Conservation (phyloP, 163 green algal species). For the Chlorella variabilis region DNA sequence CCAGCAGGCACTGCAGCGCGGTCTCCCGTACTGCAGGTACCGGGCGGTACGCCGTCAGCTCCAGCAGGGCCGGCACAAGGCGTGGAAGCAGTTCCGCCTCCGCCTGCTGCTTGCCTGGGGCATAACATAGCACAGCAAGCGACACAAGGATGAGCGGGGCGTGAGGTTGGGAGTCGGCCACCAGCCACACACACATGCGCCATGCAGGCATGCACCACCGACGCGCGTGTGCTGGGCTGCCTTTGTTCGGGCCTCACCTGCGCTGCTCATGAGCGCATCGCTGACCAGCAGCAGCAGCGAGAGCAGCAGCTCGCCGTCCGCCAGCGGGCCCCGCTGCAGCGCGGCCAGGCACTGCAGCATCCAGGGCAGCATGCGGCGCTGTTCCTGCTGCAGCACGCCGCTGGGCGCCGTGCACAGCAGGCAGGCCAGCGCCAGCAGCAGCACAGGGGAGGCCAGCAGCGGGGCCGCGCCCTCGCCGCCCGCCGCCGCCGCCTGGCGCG, state of each 20-base stretch:
- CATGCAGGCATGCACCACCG: too few relatives aligned
- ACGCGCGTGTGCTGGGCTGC: too few relatives aligned
- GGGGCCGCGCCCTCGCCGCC: background rate
- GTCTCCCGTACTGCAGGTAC: slow-evolving; percentile 11
- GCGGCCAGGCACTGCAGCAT: slow-evolving; percentile 41
- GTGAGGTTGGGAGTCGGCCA: too few relatives aligned
- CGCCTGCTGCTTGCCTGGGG: slow-evolving; percentile 34
- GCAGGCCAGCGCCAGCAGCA: slow-evolving; percentile 42
- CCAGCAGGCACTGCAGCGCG: slow-evolving; percentile 42
- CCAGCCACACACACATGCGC: too few relatives aligned
- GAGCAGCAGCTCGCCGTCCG: slow-evolving; percentile 14
- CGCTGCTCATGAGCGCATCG: background rate
- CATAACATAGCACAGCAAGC: too few relatives aligned
- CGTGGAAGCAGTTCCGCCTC: slow-evolving; percentile 41
- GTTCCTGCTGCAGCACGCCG: slow-evolving; percentile 21
- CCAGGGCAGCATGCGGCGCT: slow-evolving; percentile 35
- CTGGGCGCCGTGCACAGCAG: slow-evolving; percentile 39
- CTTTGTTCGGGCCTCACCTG: too few relatives aligned
- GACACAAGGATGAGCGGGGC: too few relatives aligned
- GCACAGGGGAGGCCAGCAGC: background rate
- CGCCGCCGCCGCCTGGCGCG: background rate
- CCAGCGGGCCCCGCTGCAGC: slow-evolving; percentile 25
- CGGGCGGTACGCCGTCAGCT: background rate
- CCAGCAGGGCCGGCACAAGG: slow-evolving; percentile 32
- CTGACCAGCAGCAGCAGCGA: slow-evolving; percentile 23